phyloP scores from a whole-genome alignment of 495 filamentous ascomycete genomes.

The Hypoxylon cercidicola region DNA sequence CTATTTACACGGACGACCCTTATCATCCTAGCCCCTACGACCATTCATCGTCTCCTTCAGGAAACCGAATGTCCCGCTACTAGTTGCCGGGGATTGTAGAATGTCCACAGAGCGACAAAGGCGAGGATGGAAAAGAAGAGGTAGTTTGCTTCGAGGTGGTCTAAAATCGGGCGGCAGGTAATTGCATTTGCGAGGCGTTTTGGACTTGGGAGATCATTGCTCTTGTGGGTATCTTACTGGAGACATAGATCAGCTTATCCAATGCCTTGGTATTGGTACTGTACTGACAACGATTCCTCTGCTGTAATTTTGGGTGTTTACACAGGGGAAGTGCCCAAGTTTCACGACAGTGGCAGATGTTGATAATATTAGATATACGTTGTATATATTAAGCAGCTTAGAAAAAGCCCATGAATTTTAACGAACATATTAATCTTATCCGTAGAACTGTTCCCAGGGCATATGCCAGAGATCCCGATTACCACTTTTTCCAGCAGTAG shows the following conservation, averaged over 20 bases:
- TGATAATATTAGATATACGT: constrained; percentile 24
- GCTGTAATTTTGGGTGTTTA: neutral
- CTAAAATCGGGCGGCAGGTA: constrained; percentile 11
- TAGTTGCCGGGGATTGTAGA: constrained; percentile 39
- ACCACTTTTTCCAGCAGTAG: no score
- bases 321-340: constrained; percentile 1
- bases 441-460: no score
- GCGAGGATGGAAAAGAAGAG: constrained; percentile 12
- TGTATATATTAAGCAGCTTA: constrained; percentile 22
- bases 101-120: constrained; percentile 17
- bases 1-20: constrained; percentile 76
- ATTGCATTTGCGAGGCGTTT: constrained; percentile 39
- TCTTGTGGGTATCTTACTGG: constrained; percentile 10
- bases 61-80: constrained; percentile 50
- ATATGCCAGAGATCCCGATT: no score
- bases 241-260: constrained; percentile 27
- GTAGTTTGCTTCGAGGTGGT: constrained; percentile 22
- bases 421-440: no score
- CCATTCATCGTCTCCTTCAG: constrained; percentile 53
- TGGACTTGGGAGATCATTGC: constrained; percentile 17
- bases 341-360: constrained; percentile 1
- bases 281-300: constrained; percentile 21
- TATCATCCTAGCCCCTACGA: constrained; percentile 58
- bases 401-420: no score
- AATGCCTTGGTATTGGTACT: constrained; percentile 32